Base-by-base conservation (phyloP, 2,329 filamentous ascomycete species). In the Phaeosphaeria sp. region DNA sequence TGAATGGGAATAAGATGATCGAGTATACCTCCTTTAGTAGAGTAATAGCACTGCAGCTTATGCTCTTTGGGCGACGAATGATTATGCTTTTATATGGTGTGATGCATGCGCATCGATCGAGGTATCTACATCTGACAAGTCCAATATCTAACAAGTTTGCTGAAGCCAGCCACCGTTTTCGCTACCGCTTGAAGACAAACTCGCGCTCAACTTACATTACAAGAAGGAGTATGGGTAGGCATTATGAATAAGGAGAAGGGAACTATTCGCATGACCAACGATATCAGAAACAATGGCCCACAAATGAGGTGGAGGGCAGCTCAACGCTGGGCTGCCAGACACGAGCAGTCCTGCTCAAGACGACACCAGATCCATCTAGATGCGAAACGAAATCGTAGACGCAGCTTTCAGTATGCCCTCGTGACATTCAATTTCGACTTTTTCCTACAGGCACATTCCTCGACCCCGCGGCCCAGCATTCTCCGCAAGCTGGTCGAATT, bases 211-310 rank as follows among this genome's bases (percentile, higher is more conserved):
- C 22, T 6, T 45, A 45, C 43, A 45, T 45, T 45, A 45, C 43
- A 45, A 45, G 43, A 45, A 45, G 43, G 22, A 45, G 36, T 45
- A 45, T 45, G 43, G 43, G 43, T 24, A 45, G 43, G 20, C 21
- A 45, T 17, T 22, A 45, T 45, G 22, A 45, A 25, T 45, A 45
- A 21, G 21, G 20, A 25, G 22, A 45, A 8, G 22, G 22, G 17
- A 24, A 45, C 5, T 4, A 45, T 24, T 22, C 7, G 43, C 21
- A 6, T 21, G 15, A 17, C 43, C 43, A 22, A 45, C 43, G 6
- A 11, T 39, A 39, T 39, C 36, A 39, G 36, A 39, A 39, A 39
- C 36, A 39, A 39, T n/a, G 17, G 15, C 36, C 13, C 17, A 15
- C 15, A 39, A 5, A 13, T 39, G 36, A 17, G 11, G 15, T 39